A percentile compares a stretch with the other conserved stretches of the same genome.
phyloP scores from a whole-genome alignment of 805 yeast genomes.

The Candida pseudofarinosa region DNA sequence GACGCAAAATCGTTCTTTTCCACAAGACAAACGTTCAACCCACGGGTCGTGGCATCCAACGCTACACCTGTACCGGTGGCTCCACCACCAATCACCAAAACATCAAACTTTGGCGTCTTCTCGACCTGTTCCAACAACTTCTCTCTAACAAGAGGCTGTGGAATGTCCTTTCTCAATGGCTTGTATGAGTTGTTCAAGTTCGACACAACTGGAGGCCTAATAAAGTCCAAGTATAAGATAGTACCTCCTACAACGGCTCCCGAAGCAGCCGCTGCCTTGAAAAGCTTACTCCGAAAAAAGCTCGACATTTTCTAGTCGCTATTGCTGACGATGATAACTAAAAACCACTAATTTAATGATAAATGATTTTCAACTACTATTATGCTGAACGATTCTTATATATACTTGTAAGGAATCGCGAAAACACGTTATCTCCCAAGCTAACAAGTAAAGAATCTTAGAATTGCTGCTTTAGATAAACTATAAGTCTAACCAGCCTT shows the following conservation, averaged over 20 bases:
- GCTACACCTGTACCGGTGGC: conserved; percentile 95
- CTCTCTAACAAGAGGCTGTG: conserved; percentile 54
- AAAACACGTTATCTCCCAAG: neutral
- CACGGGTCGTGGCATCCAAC: conserved; percentile 85
- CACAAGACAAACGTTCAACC: conserved; percentile 79
- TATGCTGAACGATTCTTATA: no score
- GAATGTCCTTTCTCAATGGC: conserved; percentile 43
- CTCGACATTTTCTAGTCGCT: conserved; percentile 11
- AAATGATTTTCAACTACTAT: neutral
- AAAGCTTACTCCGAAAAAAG: conserved; percentile 21
- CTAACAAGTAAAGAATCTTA: no score
- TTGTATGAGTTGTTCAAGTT: conserved; percentile 24
- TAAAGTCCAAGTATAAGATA: conserved; percentile 38
- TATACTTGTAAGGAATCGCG: neutral
- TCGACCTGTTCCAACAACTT: conserved; percentile 48
- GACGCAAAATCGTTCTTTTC: conserved; percentile 89
- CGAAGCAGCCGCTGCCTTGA: conserved; percentile 28
- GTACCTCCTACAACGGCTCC: conserved; percentile 33
- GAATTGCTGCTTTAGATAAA: no score
- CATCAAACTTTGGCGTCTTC: conserved; percentile 55
- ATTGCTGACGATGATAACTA: neutral
- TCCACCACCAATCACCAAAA: conserved; percentile 92
- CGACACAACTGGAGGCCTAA: conserved; percentile 29
- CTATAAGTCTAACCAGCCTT: no score
- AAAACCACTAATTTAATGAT: neutral